Evolutionary conservation across 331 rosid genomes (phyloP), one percentile per base, ranked within the genome.

Genomic region (Dryas integrifolia): DNA sequence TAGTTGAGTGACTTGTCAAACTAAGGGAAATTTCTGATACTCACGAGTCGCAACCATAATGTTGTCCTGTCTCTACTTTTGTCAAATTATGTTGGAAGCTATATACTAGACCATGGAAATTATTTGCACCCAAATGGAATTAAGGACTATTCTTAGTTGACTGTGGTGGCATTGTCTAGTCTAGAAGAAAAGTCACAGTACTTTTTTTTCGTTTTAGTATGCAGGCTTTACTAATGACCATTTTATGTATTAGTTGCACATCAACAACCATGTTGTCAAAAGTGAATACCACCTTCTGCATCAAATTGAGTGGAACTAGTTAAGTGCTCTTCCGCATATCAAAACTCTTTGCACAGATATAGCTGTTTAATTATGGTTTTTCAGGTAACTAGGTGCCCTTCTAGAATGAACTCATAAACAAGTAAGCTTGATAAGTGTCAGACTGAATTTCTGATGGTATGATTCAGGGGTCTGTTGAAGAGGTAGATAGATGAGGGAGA

Each of bases 361-460:
- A 21, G 24, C 24, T 21, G 30, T 57, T 11, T 30, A 56, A 0
- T 56, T 8, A 57, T 57, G 30, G 62, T 24, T 57, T 24, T 21
- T 18, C 49, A 16, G 12, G 62, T 57, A 8, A 57, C 39, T 16
- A 57, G 30, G 9, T 8, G 58, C 48, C 24, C 72, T 47, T 48
- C 60, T 6, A 47, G 39, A 39, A 26, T 1, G 10, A 3, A 16
- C 39, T 56, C 7, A 12, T 41, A 69, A 7, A 26, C 9, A 11
- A 56, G 12, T 56, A 7, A 18, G 65, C 52, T 8, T 16, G 18
- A 6, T 0, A 43, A n/a, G 44, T 70, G 74, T 13, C 41, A 48
- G 52, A 40, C 12, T 70, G 30, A 44, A 62, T 56, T 47, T 24
- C 14, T 16, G 59, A 55, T 55, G 65, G 65, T 55, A 55, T 65